These are phyloP conservation scores for Geranomyces michiganensis DNA, from an alignment of 192 early-diverging fungal species.

Conservation along the genomic window DNA sequence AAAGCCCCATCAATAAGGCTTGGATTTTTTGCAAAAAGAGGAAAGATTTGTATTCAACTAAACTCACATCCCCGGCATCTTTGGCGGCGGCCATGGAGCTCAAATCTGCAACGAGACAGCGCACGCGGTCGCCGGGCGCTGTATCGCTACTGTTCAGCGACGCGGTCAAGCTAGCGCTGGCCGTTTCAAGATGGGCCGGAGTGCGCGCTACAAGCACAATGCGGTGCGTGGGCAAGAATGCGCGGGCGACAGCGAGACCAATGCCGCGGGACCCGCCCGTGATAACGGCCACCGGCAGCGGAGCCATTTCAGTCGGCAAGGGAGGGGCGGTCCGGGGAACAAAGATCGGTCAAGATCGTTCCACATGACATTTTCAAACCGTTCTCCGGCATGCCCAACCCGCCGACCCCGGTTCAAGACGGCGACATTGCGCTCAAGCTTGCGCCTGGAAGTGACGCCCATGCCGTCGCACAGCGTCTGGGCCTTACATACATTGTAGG, in stretches of 20 bases:
- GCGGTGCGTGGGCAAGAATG: constrained; percentile 5
- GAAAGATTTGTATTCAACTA: too few relatives aligned
- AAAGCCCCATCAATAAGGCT: too few relatives aligned
- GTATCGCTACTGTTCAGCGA: not conserved
- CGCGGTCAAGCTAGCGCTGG: not conserved
- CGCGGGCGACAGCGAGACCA: constrained; percentile 13
- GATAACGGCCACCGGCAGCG: not conserved
- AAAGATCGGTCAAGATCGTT: too few relatives aligned
- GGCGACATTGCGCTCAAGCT: too few relatives aligned
- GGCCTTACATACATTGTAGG: too few relatives aligned
- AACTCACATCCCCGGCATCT: not conserved
- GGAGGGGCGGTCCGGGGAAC: too few relatives aligned
- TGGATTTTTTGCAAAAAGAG: too few relatives aligned
- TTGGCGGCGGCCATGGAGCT: not conserved
- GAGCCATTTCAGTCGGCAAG: not conserved
- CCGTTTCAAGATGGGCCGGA: not conserved
- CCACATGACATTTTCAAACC: too few relatives aligned
- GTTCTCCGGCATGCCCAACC: too few relatives aligned
- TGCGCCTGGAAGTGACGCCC: too few relatives aligned
- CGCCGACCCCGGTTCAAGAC: too few relatives aligned
- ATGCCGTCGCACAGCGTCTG: too few relatives aligned
- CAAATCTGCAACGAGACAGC: not conserved
- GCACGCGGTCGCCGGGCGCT: not conserved
- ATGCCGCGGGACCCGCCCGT: constrained; percentile 7
- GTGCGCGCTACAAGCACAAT: not conserved